phyloP scores from a whole-genome alignment of 2,329 filamentous ascomycete genomes.

The Fusarium siculi region DNA sequence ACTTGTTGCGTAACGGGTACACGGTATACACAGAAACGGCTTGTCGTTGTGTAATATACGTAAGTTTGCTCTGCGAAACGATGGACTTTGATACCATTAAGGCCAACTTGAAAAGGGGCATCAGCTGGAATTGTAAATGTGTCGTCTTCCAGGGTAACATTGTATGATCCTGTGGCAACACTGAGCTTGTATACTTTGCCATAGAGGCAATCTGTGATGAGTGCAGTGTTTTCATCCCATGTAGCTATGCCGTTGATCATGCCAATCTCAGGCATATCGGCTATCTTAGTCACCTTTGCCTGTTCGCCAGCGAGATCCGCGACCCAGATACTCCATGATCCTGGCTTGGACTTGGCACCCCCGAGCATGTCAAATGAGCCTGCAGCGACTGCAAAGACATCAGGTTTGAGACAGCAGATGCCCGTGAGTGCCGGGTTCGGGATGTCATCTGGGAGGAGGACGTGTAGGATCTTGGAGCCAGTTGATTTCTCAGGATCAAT shows the following conservation, averaged over 20 bases:
- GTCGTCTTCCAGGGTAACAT: constrained; percentile 26
- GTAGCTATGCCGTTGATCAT: constrained; percentile 36
- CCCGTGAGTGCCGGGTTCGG: constrained; percentile 26
- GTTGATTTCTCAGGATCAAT: constrained; percentile 23
- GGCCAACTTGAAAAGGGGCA: constrained; percentile 20
- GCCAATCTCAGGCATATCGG: constrained; percentile 11
- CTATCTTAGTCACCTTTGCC: constrained; percentile 9
- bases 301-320: constrained; percentile 25
- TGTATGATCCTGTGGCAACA: constrained; percentile 12
- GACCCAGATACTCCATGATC: constrained; percentile 32
- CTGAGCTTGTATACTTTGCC: constrained; percentile 36
- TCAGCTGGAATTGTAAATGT: constrained; percentile 22
- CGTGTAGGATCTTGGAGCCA: constrained; percentile 15
- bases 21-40: constrained; percentile 28
- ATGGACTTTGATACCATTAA: constrained; percentile 39
- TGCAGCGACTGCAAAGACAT: constrained; percentile 32
- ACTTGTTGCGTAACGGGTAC: constrained; percentile 22
- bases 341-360: constrained; percentile 8
- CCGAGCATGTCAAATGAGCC: constrained; percentile 28
- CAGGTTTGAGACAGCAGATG: constrained; percentile 30
- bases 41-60: constrained; percentile 32
- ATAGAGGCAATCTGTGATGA: constrained; percentile 34
- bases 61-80: constrained; percentile 16
- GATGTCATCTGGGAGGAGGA: constrained; percentile 9
- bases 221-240: constrained; percentile 30